Conservation (phyloP, 2,329 filamentous ascomycete genomes). For the Trichoderma arundinaceum region DNA sequence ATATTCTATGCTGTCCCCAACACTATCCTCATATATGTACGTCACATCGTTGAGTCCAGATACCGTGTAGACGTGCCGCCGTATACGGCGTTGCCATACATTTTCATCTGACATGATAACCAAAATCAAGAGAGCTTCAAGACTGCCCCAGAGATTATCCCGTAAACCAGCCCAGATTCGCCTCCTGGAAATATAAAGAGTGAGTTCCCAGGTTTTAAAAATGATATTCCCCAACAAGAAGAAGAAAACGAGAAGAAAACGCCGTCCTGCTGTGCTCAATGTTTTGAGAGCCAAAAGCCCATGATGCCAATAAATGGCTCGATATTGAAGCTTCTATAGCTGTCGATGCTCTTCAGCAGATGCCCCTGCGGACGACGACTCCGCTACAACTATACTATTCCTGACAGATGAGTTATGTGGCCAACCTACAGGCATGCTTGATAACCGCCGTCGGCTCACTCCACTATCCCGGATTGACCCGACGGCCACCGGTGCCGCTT, state of each 20-base stretch:
- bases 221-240: no score
- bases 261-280: neutral
- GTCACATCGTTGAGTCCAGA: constrained; percentile 9
- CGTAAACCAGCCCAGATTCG: neutral
- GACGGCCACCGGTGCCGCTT: constrained; percentile 33
- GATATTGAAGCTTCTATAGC: neutral
- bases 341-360: constrained; percentile 19
- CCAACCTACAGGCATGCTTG: constrained; percentile 49
- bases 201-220: no score
- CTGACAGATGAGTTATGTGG: constrained; percentile 43
- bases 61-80: neutral
- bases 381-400: constrained; percentile 33
- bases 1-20: neutral
- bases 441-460: constrained; percentile 39
- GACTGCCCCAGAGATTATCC: neutral
- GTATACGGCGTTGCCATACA: neutral
- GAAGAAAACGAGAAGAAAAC: constrained; percentile 1
- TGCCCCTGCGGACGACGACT: constrained; percentile 19
- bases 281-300: neutral
- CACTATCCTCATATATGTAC: neutral
- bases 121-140: constrained; percentile 5
- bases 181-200: constrained; percentile 12
- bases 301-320: neutral
- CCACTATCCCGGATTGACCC: constrained; percentile 35
- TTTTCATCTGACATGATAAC: constrained; percentile 9